Conservation (phyloP, 2,329 filamentous ascomycete species). For the Penicillium thymicola region DNA sequence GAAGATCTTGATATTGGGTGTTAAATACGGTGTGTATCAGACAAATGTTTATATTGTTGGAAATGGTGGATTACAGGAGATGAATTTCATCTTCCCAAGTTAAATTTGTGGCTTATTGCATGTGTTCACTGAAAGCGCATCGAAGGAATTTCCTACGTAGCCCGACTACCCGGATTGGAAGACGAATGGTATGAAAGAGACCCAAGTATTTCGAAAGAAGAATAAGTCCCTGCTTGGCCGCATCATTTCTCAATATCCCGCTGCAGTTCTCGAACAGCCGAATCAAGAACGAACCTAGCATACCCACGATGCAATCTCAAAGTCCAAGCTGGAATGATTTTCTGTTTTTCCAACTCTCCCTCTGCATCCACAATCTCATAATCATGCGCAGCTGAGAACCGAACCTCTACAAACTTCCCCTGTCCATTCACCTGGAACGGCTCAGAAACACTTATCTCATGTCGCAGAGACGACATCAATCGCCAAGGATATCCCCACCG, state of each 20-base stretch:
- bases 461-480: conserved; percentile 23
- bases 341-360: conserved; percentile 17
- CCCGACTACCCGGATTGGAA: neutral
- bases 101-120: neutral
- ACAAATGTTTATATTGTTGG: neutral
- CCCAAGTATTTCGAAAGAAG: neutral
- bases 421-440: conserved; percentile 15
- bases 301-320: conserved; percentile 26
- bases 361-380: conserved; percentile 25
- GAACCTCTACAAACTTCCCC: conserved; percentile 25
- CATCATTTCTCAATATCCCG: neutral
- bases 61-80: neutral
- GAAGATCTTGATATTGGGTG: neutral
- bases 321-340: conserved; percentile 24
- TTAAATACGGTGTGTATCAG: neutral
- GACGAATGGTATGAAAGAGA: neutral
- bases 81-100: too few relatives aligned
- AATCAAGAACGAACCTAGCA: conserved; percentile 26
- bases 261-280: neutral
- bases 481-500: conserved; percentile 32
- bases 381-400: conserved; percentile 27
- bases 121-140: neutral
- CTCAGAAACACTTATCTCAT: conserved; percentile 28
- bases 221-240: neutral
- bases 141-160: neutral